Conservation (phyloP, 2,329 filamentous ascomycete species). For the Penicillium sp. region DNA sequence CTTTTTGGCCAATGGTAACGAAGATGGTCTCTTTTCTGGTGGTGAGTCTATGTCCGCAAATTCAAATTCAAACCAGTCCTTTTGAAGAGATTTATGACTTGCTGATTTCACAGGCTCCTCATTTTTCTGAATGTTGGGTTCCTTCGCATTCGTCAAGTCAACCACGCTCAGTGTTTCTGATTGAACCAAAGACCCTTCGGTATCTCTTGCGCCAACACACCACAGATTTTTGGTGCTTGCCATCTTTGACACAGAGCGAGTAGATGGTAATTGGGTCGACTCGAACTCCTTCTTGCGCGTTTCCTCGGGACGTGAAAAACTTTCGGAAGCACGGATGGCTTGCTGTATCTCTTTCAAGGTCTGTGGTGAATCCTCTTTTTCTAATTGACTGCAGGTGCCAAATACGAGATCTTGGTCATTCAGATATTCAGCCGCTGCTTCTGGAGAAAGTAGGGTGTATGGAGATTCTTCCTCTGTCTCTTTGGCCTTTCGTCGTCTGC, state of each 20-base stretch:
- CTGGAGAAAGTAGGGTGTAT: constrained; percentile 67
- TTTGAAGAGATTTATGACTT: not conserved
- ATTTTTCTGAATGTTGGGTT: constrained; percentile 7
- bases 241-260: constrained; percentile 25
- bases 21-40: constrained; percentile 1
- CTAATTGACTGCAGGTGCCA: constrained; percentile 81
- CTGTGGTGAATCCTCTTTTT: constrained; percentile 67
- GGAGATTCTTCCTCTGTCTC: constrained; percentile 36
- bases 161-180: constrained; percentile 62
- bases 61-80: constrained; percentile 21
- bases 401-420: constrained; percentile 75
- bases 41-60: constrained; percentile 9
- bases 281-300: not conserved
- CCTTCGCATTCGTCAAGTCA: constrained; percentile 37
- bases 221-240: constrained; percentile 57
- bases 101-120: not conserved
- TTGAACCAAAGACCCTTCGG: constrained; percentile 63
- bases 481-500: constrained; percentile 26
- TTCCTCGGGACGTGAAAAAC: constrained; percentile 9
- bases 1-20: not conserved
- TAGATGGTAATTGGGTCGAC: constrained; percentile 4
- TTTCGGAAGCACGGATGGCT: constrained; percentile 35
- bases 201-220: constrained; percentile 67
- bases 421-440: constrained; percentile 64
- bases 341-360: constrained; percentile 41